These are phyloP conservation scores for Cucumis melo DNA, from an alignment of 306 rosid genomes.

Conservation along the genomic window DNA sequence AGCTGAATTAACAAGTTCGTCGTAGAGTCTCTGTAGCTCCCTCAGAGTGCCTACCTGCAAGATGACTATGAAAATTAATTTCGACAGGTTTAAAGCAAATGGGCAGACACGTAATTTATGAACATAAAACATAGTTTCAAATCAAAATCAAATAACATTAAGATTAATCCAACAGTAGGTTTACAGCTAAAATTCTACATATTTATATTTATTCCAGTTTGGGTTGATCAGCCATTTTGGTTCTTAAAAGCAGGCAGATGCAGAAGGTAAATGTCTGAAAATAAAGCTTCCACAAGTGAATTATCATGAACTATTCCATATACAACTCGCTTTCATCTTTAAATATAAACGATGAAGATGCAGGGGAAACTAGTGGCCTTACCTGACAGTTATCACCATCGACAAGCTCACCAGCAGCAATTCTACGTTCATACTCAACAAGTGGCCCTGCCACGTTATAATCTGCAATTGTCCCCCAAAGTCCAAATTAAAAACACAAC, in stretches of 20 bases:
- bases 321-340: not conserved
- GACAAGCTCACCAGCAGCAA: conserved; percentile 59
- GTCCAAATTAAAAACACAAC: conserved; percentile 6
- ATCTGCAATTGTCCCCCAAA: conserved; percentile 22
- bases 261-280: not conserved
- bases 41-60: conserved; percentile 58
- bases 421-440: conserved; percentile 85
- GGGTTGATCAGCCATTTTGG: not conserved
- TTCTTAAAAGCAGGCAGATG: not conserved
- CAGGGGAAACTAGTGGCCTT: not conserved
- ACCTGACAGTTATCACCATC: conserved; percentile 94
- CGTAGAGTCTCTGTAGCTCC: conserved; percentile 89
- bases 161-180: not conserved
- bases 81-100: conserved; percentile 8
- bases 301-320: not conserved
- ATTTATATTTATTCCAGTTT: not conserved
- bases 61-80: not conserved
- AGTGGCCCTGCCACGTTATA: conserved; percentile 60
- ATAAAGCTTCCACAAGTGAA: not conserved
- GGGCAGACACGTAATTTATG: not conserved
- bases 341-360: not conserved
- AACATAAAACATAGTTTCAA: not conserved
- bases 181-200: not conserved
- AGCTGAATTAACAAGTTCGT: conserved; percentile 62
- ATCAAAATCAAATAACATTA: not conserved